Evolutionary conservation across 768 basidiomycete genomes (phyloP), one percentile per base, ranked within the genome.

Genomic region (Lentinula raphanica): DNA sequence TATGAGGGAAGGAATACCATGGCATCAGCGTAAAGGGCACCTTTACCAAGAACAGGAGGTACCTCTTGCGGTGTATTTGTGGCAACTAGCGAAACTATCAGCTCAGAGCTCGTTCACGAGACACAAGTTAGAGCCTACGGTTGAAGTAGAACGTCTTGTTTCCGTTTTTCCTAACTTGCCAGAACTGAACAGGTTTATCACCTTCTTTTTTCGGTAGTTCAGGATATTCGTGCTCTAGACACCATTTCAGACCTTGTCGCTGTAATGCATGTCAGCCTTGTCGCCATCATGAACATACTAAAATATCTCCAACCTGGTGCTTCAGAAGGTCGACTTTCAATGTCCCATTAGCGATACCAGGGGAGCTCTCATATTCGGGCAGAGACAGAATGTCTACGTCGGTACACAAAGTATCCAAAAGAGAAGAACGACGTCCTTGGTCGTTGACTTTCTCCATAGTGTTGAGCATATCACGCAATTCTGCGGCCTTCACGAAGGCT

Each of bases 201-300:
- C 69, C 67, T 50, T 85, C 83, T 31, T 73, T 79, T 58, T 75
- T 80, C 1, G 94, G 94, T 12, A 94, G 71, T 38, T 71, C 69
- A 0, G 94, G 94, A 65, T 91, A 84, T 69, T 97, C 94, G 27
- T 76, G 82, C 15, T 85, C 80, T 28, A 95, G 77, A 63, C 90
- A 91, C 94, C 94, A 97, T 65, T 87, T 82, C 44, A 94, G 70
- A 1, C 85, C 92, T 82, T 94, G 92, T 50, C 74, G 85, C 92
- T 94, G 32, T 35, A 13, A 49, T 1, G 54, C 12, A 13, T 15
- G 38, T 15, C 49, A 13, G 32, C 9, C 3, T 54, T 38, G 39
- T n/a, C n/a, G n/a, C n/a, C 23, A 17, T 8, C 13, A 23, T 46
- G 31, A 21, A 9, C 15, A 40, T 28, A 17, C 29, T 38, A 38